Conservation (phyloP, 2,329 filamentous ascomycete species). For the Pseudomassariella vexata region DNA sequence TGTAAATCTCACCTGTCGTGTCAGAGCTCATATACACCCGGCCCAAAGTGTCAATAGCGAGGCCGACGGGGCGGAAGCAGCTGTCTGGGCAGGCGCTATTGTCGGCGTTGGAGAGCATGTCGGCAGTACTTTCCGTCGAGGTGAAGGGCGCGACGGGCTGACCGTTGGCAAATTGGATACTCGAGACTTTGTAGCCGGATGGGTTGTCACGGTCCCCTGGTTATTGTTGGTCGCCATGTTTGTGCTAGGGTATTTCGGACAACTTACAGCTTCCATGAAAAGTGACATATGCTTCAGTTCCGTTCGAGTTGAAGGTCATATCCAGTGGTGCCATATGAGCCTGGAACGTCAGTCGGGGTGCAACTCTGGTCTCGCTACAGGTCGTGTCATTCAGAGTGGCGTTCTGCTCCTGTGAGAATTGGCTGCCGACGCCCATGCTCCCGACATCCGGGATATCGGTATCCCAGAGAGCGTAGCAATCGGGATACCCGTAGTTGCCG, state of each 20-base stretch:
- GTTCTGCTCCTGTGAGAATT: constrained; percentile 36
- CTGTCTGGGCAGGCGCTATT: constrained; percentile 43
- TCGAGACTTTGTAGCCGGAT: constrained; percentile 40
- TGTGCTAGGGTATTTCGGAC: not conserved
- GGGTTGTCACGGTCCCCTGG: constrained; percentile 36
- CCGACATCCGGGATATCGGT: constrained; percentile 34
- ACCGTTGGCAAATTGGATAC: constrained; percentile 34
- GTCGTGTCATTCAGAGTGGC: constrained; percentile 31
- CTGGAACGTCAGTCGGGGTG: constrained; percentile 50
- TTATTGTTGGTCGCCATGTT: not conserved
- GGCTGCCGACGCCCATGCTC: constrained; percentile 37
- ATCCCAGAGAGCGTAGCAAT: constrained; percentile 63
- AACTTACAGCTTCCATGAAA: constrained; percentile 66
- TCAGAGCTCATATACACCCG: constrained; percentile 12
- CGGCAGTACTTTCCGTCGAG: constrained; percentile 39
- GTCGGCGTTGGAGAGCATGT: constrained; percentile 51
- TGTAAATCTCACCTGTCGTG: constrained; percentile 10
- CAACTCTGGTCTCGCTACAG: constrained; percentile 35
- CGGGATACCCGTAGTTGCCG: constrained; percentile 64
- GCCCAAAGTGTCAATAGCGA: constrained; percentile 30
- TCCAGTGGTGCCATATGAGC: constrained; percentile 69
- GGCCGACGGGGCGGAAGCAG: constrained; percentile 59
- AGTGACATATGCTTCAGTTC: constrained; percentile 56
- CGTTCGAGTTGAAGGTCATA: constrained; percentile 57
- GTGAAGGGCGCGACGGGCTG: constrained; percentile 29